Evolutionary conservation across 202 grass and related monocot species (phyloP), one percentile per base, ranked within the genome.

Genomic region (Zizania palustris): DNA sequence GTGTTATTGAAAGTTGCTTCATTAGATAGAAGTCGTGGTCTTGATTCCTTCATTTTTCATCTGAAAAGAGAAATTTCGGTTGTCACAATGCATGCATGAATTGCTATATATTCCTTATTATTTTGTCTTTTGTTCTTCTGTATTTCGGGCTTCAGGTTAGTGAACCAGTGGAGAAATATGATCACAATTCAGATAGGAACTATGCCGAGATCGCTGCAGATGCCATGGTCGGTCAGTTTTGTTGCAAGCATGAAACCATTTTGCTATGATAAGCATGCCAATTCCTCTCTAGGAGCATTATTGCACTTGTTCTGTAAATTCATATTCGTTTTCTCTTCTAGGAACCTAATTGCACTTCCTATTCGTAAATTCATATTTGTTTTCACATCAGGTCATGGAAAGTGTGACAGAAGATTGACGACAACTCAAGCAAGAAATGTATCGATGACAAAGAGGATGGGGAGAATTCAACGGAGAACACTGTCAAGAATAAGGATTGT

Each of bases 11-110:
- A n/a, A n/a, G n/a, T n/a, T n/a, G n/a, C n/a, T n/a, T n/a, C n/a
- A n/a, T n/a, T n/a, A n/a, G n/a, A n/a, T n/a, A n/a, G n/a, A n/a
- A n/a, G n/a, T n/a, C n/a, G n/a, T n/a, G n/a, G 4, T 44, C 51
- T 53, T 65, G 19, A 66, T 71, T 38, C 57, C 65, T 88, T 2
- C 51, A 81, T 88, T 74, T 64, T 62, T 79, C 7, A 69, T n/a
- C 3, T 21, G 18, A 2, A 46, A 70, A 43, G 22, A 53, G 9
- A 49, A n/a, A 37, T 57, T 86, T 13, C 6, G 67, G 9, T 0
- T 53, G 57, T 7, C 19, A 45, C 38, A 67, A 22, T 16, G 18
- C 11, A 16, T 69, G 28, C 28, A 28, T 28, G 28, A 28, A 28
- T 28, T 81, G 9, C 48, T 39, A 0, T 42, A 11, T 4, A 3